Conservation (phyloP, 441 rosid genomes). For the Erodium texanum region DNA sequence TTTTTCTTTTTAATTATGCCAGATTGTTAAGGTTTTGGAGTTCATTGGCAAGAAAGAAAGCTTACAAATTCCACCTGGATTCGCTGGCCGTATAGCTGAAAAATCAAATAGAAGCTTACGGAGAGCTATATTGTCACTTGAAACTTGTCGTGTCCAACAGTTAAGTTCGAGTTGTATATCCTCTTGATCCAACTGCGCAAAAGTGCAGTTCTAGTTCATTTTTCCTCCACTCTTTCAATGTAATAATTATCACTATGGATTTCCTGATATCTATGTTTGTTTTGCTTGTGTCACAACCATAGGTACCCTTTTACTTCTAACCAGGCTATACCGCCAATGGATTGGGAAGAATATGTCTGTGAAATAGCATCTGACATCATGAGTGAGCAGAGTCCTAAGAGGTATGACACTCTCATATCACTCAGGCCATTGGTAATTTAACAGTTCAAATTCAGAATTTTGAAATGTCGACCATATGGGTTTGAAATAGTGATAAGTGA, state of each 20-base stretch:
- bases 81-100: slow-evolving; percentile 71
- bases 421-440: too few relatives aligned
- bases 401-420: slow-evolving; percentile 27
- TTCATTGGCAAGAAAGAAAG: slow-evolving; percentile 75
- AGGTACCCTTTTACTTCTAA: slow-evolving; percentile 73
- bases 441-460: not conserved
- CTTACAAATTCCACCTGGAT: slow-evolving; percentile 67
- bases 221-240: slow-evolving; percentile 1
- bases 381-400: slow-evolving; percentile 94
- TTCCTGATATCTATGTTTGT: slow-evolving; percentile 15
- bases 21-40: slow-evolving; percentile 76
- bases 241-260: not conserved
- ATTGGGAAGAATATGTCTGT: slow-evolving; percentile 89
- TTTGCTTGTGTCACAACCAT: slow-evolving; percentile 14
- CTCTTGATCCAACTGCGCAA: not conserved
- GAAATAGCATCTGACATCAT: slow-evolving; percentile 80
- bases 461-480: not conserved
- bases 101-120: slow-evolving; percentile 81
- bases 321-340: slow-evolving; percentile 77
- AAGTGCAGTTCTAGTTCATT: slow-evolving; percentile 7
- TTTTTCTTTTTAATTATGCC: not conserved
- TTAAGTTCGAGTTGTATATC: slow-evolving; percentile 24
- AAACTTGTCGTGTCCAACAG: slow-evolving; percentile 92
- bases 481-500: not conserved
- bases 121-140: slow-evolving; percentile 79